Evolutionary conservation across 1,284 basidiomycete species (phyloP).

Genomic region (Violaceomyces palustris): DNA sequence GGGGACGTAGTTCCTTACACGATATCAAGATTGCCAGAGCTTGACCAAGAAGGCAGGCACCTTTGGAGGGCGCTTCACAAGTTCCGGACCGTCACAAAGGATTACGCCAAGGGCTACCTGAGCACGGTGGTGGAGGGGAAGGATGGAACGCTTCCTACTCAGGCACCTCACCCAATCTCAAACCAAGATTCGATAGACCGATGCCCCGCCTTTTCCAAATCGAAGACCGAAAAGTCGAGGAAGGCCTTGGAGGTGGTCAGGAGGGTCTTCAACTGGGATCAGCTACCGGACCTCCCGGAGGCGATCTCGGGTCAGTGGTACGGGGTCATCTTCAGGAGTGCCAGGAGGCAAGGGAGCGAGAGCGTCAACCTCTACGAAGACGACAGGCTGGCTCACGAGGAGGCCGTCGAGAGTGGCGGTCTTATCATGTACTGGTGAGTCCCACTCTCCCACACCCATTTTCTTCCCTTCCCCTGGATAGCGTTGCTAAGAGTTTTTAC

Average conservation of each 20-base stretch:
- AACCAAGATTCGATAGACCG: too few species aligned
- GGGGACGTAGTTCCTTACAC: constrained; percentile 25
- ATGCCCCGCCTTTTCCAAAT: constrained; percentile 28
- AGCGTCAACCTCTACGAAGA: constrained; percentile 33
- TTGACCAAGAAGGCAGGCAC: constrained; percentile 18
- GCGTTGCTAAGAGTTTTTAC: too few species aligned
- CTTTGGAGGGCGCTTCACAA: constrained; percentile 35
- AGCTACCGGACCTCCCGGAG: constrained; percentile 11
- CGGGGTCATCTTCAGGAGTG: constrained; percentile 42
- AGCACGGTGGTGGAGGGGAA: constrained; percentile 1
- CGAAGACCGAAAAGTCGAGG: constrained; percentile 2
- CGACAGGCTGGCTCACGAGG: constrained; percentile 40
- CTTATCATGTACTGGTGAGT: constrained; percentile 48
- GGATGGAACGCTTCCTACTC: not conserved
- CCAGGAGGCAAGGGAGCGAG: constrained; percentile 19
- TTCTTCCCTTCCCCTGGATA: too few species aligned
- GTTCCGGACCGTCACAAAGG: constrained; percentile 23
- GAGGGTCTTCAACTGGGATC: constrained; percentile 36
- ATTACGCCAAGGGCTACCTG: constrained; percentile 37
- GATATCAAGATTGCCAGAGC: constrained; percentile 18
- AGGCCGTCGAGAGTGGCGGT: constrained; percentile 37
- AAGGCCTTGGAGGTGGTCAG: constrained; percentile 3
- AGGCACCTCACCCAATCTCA: constrained; percentile 15
- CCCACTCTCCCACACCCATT: too few species aligned
- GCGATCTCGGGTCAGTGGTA: constrained; percentile 25